phyloP scores from a whole-genome alignment of 164 flowering plant species.

The Annona cherimola region DNA sequence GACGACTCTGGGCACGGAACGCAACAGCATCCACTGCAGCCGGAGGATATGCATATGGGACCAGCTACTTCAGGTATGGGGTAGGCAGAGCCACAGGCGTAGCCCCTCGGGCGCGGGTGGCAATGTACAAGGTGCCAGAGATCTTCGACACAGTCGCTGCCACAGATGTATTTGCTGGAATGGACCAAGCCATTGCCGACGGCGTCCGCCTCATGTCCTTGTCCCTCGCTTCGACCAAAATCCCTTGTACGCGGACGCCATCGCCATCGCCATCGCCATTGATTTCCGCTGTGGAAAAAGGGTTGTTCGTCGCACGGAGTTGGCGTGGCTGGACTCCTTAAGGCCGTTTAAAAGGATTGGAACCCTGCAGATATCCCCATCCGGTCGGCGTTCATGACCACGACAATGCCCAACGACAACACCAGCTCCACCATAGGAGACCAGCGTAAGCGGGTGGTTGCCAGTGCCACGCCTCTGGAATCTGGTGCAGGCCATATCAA shows the following conservation, averaged over 20 bases:
- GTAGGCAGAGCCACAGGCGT: conserved; percentile 34
- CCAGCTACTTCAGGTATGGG: conserved; percentile 40
- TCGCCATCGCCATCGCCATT: conserved; percentile 28
- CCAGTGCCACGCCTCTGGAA: conserved; percentile 29
- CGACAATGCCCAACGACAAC: conserved; percentile 18
- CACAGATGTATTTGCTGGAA: conserved; percentile 31
- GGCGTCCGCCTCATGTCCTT: conserved; percentile 48
- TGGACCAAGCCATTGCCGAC: conserved; percentile 54
- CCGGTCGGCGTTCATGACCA: conserved; percentile 36
- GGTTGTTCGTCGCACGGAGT: conserved; percentile 33
- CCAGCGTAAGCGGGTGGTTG: not conserved
- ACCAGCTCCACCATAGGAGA: conserved; percentile 7
- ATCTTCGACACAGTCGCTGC: conserved; percentile 12
- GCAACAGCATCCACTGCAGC: conserved; percentile 49
- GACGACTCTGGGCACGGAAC: conserved; percentile 44
- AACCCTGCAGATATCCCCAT: conserved; percentile 28
- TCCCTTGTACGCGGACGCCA: conserved; percentile 19
- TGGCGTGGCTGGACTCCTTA: conserved; percentile 32
- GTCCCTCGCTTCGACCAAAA: conserved; percentile 17
- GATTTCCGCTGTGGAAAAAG: conserved; percentile 40
- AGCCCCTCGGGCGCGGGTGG: conserved; percentile 32
- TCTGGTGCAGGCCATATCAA: conserved; percentile 39
- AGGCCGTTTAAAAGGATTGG: conserved; percentile 30
- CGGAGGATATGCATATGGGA: conserved; percentile 29
- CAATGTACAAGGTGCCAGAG: conserved; percentile 41